Base-by-base conservation (phyloP, 73 alveolate genomes). In the Tetrahymena malaccensis region DNA sequence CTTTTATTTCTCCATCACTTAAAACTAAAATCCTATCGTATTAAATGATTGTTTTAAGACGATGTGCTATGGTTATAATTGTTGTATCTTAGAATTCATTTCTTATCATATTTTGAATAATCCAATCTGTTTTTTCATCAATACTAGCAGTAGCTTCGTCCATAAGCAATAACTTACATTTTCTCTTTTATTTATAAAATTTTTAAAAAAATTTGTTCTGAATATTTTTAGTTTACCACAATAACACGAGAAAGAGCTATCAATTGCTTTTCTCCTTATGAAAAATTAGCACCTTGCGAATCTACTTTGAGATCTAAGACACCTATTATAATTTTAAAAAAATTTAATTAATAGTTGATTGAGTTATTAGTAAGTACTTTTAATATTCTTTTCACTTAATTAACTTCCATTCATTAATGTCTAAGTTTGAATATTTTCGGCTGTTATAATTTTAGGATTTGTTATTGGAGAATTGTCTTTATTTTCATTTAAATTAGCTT, bases 91-190 rank as follows among this genome's bases (percentile, higher is more conserved):
- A 94, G 94, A 98, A 97, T 93, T 98, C 98, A 40, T 95, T 96
- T 40, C 95, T 93, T 55, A 98, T 98, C 94, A 98, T 96, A 43
- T 94, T 96, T 96, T 98, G 97, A 44, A 98, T 98, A n/a, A 95
- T 94, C 84, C 95, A 96, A 95, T 98, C 99, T 33, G 99, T 98
- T 95, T 98, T 96, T 84, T 97, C 98, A 96, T 98, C 99, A 96
- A 98, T 98, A 84, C 98, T 97, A 10, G 99, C 99, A 37, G 99
- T 98, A 1, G 99, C 99, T 97, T 98, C 99, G 96, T 98, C 99
- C 97, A 98, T 96, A 34, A 98, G 95, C 37, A 98, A 97, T 35
- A 98, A 97, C 96, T 98, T 98, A 83, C 98, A 95, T 95, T 97
- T 98, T 97, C 89, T 70, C 89, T 70, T 4, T 22, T 27, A 8